Base-by-base conservation (phyloP, 163 green algal genomes). In the Scenedesmus sp. region DNA sequence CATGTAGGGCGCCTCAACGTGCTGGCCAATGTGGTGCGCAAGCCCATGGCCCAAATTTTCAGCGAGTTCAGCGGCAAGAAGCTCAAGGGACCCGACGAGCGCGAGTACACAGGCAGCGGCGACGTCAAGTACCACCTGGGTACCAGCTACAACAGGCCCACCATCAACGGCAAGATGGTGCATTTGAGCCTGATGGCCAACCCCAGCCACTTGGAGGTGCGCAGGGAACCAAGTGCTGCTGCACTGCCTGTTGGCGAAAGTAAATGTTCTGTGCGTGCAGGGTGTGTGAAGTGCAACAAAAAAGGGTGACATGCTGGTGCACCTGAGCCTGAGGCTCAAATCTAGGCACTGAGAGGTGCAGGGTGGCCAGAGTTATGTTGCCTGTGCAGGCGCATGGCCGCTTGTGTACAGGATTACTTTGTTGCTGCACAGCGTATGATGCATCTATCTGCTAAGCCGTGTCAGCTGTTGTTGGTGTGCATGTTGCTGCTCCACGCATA, bases 21-120 rank as follows among this genome's bases (percentile, higher is more conserved):
- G 90, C 96, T 99, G 91, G 98, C 95, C 79, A 99, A 99, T 90
- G 98, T 99, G 83, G 98, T 99, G 91, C 95, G 98, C 79, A 99
- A 99, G 96, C 98, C 98, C 33, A 96, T 99, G 94, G 93, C 94
- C 65, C 96, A 99, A 94, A 99, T 99, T 93, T 99, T 99, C 93
- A 96, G 83, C 82, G 98, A 99, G 96, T 99, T 99, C 94, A 96
- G 82, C 20, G 94, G 95, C 82, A 95, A 93, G 90, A 91, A 83
- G 90, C 78, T 91, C 33, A 70, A 86, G 53, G 86, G 76, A 0
- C 86, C 73, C 13, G 73, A 86, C 22, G 86, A 73, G 43, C 30
- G 72, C 46, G 85, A 85, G 65, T 90, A 90, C 46, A 85, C 85
- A 24, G 76, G 76, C 12, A n/a, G 40, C 18, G 72, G 72, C 4